Conservation (phyloP, 2,329 filamentous ascomycete species). For the Claviceps maximensis region DNA sequence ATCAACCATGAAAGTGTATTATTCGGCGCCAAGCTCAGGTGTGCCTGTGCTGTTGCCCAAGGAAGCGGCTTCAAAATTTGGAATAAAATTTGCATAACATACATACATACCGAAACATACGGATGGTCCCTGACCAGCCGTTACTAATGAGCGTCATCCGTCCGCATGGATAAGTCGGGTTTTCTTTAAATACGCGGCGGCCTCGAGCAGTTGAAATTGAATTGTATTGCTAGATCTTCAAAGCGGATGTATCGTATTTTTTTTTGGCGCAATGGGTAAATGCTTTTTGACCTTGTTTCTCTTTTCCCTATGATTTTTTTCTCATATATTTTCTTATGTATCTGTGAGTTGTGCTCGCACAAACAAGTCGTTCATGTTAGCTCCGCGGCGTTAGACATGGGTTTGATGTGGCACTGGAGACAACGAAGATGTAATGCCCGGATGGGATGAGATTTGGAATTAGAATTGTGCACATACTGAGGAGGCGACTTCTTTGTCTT, state of each 20-base stretch:
- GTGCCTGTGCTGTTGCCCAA: background rate
- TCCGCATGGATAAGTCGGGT: background rate
- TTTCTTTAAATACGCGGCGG: background rate
- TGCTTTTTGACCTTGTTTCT: background rate
- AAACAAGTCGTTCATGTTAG: background rate
- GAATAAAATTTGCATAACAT: background rate
- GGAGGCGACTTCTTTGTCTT: background rate
- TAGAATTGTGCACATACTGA: background rate
- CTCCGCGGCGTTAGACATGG: background rate
- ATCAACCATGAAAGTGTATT: background rate
- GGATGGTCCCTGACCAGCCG: background rate
- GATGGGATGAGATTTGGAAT: background rate
- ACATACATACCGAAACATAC: background rate
- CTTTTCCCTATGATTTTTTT: background rate
- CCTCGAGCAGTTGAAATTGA: background rate
- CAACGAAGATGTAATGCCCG: background rate
- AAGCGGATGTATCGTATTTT: background rate
- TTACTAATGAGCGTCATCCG: conserved; percentile 1
- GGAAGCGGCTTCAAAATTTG: background rate
- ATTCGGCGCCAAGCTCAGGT: background rate
- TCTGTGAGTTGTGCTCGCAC: background rate
- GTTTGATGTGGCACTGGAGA: background rate
- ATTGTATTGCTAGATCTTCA: background rate
- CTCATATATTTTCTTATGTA: background rate
- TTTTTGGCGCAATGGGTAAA: background rate